Base-by-base conservation (phyloP, 129 eudicot genomes). In the Flaveria bidentis region DNA sequence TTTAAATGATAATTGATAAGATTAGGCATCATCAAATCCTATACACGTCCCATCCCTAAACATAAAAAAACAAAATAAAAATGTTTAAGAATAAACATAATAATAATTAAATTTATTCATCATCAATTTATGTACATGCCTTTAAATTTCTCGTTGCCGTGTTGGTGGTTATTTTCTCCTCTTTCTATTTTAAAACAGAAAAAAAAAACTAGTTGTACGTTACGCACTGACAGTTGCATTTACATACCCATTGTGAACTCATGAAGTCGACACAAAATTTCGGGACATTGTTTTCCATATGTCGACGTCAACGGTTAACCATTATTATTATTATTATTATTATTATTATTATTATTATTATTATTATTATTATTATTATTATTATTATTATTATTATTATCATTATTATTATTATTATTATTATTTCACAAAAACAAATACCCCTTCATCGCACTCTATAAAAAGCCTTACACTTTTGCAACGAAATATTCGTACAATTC, bases 401-500 rank as follows among this genome's bases (percentile, higher is more conserved):
- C 17, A 30, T 30, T 30, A 30, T 30, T 30, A 30, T 30, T 2
- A 30, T 4, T 3, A 30, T 30, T 33, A 36, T 36, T 36, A 5
- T 36, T 36, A 36, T 36, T 36, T 17, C 17, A 17, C 11, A 6
- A 18, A 55, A 2, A 52, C 25, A 55, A 18, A 55, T 9, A 2
- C 25, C 62, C 20, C 6, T 5, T 4, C 7, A 18, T 55, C 56
- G 14, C 66, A 55, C 28, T 55, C 7, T 69, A 45, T 78, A 78
- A 78, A 78, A 36, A 36, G 41, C 67, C 52, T 51, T 7, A 0
- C 13, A 8, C 45, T 28, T 47, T 53, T 41, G 26, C 71, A 22
- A 18, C 74, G 66, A 28, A 18, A 51, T 36, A 49, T 20, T 20
- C 74, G 44, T 66, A 69, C 69, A 47, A 10, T 26, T 14, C 67